A percentile compares a stretch with the other conserved stretches of the same genome.
phyloP scores from a whole-genome alignment of 1,284 basidiomycete species.

The Pseudozyma sp. region DNA sequence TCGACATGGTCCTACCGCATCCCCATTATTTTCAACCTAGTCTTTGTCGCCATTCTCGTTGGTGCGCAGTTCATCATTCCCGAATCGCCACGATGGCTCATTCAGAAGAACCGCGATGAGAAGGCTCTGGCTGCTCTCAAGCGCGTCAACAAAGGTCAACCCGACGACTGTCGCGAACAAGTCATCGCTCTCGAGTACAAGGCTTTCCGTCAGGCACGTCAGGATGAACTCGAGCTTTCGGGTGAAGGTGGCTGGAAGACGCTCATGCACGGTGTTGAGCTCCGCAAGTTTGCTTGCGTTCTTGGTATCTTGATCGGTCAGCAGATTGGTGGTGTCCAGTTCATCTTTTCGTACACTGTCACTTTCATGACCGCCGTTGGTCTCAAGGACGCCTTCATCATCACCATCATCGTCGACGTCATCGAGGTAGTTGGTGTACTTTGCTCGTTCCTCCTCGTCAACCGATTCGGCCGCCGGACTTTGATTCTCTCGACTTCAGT shows the following conservation, averaged over 20 bases:
- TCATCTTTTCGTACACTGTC: conserved; percentile 70
- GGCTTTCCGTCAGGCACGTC: conserved; percentile 69
- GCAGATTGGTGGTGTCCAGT: conserved; percentile 68
- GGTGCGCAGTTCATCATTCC: conserved; percentile 69
- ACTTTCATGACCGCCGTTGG: conserved; percentile 59
- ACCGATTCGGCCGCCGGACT: conserved; percentile 71
- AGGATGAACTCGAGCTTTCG: conserved; percentile 68
- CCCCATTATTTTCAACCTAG: conserved; percentile 71
- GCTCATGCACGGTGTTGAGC: conserved; percentile 66
- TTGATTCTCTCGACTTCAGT: conserved; percentile 70
- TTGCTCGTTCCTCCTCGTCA: conserved; percentile 70
- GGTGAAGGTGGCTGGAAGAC: conserved; percentile 70
- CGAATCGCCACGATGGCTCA: conserved; percentile 70
- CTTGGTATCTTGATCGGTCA: conserved; percentile 70
- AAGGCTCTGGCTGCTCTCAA: conserved; percentile 69
- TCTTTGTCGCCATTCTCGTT: conserved; percentile 69
- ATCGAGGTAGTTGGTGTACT: conserved; percentile 70
- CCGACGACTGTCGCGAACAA: conserved; percentile 64
- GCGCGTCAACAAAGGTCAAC: conserved; percentile 70
- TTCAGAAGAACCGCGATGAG: conserved; percentile 69
- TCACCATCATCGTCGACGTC: conserved; percentile 69
- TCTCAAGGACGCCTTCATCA: conserved; percentile 70
- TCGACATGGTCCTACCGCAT: conserved; percentile 65
- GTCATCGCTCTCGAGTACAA: conserved; percentile 67
- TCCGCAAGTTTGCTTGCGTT: conserved; percentile 69